phyloP scores from a whole-genome alignment of 192 early-diverging fungal genomes.

The Glomus cerebriforme region DNA sequence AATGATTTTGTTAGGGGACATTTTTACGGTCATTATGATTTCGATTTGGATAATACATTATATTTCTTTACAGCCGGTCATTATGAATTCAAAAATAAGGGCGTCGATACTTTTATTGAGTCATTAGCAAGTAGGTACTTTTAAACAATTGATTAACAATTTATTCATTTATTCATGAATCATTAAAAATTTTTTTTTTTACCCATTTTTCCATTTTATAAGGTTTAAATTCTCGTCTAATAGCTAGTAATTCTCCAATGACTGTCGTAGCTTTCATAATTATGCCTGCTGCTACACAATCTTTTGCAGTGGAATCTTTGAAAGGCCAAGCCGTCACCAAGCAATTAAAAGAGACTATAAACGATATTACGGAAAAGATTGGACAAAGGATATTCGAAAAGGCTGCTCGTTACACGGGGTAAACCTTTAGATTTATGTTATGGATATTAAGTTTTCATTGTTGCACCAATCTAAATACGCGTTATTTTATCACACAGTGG shows the following conservation, averaged over 20 bases:
- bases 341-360: slow-evolving; percentile 86
- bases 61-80: slow-evolving; percentile 98
- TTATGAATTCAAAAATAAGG: slow-evolving; percentile 98
- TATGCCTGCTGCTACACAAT: slow-evolving; percentile 89
- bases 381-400: slow-evolving; percentile 89
- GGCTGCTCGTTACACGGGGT: slow-evolving; percentile 59
- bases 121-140: slow-evolving; percentile 77
- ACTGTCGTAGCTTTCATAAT: slow-evolving; percentile 97
- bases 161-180: neutral
- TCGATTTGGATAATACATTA: slow-evolving; percentile 93
- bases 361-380: slow-evolving; percentile 80
- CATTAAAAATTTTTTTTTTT: neutral
- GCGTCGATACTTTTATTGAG: slow-evolving; percentile 97
- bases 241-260: slow-evolving; percentile 76
- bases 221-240: slow-evolving; percentile 86
- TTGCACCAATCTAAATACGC: neutral
- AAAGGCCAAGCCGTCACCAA: slow-evolving; percentile 97
- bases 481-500: slow-evolving; percentile 39
- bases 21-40: slow-evolving; percentile 97
- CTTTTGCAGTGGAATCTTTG: slow-evolving; percentile 93
- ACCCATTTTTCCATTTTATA: neutral
- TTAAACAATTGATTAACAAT: neutral
- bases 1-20: slow-evolving; percentile 96
- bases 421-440: neutral
- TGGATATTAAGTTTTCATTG: neutral